These are phyloP conservation scores for Phytophthora hybrid DNA, from an alignment of 352 stramenopile genomes.

Conservation along the genomic window DNA sequence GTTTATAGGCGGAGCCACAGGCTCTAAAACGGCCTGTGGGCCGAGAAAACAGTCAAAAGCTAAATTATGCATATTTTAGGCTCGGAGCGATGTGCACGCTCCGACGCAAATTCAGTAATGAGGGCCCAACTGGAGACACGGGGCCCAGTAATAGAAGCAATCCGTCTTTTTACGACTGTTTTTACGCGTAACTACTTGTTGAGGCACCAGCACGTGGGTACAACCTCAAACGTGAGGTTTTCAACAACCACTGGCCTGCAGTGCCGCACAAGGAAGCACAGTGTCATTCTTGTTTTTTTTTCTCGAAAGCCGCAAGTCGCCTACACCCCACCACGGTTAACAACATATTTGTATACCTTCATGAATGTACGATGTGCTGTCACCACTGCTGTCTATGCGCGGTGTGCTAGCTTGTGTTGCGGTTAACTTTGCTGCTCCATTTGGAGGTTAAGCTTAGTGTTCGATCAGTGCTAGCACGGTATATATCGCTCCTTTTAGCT, in stretches of 20 bases:
- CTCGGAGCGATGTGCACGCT: no score
- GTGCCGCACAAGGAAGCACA: not conserved
- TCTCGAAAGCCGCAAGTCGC: not conserved
- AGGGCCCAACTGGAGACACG: no score
- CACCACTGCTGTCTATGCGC: conserved; percentile 2
- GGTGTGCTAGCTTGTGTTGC: conserved; percentile 6
- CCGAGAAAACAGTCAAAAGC: no score
- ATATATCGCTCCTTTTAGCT: not conserved
- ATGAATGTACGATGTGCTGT: conserved; percentile 18
- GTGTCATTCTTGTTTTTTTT: not conserved
- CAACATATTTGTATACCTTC: conserved; percentile 13
- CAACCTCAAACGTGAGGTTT: no score
- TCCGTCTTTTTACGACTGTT: no score
- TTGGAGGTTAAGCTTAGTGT: conserved; percentile 25
- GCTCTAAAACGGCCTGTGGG: no score
- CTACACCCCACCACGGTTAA: not conserved
- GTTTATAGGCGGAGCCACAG: no score
- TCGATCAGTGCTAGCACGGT: conserved; percentile 2
- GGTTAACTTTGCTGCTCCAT: not conserved
- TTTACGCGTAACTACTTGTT: no score
- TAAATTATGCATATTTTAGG: no score
- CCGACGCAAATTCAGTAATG: no score
- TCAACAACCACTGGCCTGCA: not conserved
- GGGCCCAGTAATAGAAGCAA: no score
- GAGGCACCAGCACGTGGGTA: no score